These are phyloP conservation scores for Cladobotryum mycophilum DNA, from an alignment of 2,329 filamentous ascomycete species.

Conservation along the genomic window DNA sequence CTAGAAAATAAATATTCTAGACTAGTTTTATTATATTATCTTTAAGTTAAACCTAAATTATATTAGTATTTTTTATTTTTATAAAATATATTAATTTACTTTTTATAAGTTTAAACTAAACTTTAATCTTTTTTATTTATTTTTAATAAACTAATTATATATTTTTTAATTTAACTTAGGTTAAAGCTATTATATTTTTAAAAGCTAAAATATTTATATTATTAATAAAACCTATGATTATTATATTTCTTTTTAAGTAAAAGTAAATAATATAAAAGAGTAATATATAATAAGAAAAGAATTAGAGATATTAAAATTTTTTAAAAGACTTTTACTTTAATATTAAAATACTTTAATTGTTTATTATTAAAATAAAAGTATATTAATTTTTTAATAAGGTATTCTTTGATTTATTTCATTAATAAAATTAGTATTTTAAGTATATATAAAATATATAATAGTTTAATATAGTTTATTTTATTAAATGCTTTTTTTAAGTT, in stretches of 20 bases:
- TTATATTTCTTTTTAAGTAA: too few species aligned
- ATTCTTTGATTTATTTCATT: background rate
- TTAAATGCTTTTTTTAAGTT: background rate
- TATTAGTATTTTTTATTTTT: too few species aligned
- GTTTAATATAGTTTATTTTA: background rate
- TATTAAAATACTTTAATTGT: background rate
- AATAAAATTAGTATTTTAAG: background rate
- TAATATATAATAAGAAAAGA: too few species aligned
- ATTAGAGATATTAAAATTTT: too few species aligned
- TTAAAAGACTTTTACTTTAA: too few species aligned
- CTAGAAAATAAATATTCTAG: too few species aligned
- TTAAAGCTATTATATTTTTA: background rate
- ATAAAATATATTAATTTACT: background rate
- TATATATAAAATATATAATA: background rate
- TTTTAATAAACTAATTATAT: background rate
- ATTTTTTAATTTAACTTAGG: background rate
- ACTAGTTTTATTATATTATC: too few species aligned
- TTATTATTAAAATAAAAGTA: background rate
- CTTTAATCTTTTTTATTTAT: background rate
- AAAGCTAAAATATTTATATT: background rate
- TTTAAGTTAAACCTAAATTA: too few species aligned
- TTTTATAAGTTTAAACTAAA: background rate
- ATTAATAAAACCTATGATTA: too few species aligned
- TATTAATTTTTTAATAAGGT: background rate
- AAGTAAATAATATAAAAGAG: too few species aligned